Base-by-base conservation (phyloP, 2,329 filamentous ascomycete genomes). In the Alternaria dauci region DNA sequence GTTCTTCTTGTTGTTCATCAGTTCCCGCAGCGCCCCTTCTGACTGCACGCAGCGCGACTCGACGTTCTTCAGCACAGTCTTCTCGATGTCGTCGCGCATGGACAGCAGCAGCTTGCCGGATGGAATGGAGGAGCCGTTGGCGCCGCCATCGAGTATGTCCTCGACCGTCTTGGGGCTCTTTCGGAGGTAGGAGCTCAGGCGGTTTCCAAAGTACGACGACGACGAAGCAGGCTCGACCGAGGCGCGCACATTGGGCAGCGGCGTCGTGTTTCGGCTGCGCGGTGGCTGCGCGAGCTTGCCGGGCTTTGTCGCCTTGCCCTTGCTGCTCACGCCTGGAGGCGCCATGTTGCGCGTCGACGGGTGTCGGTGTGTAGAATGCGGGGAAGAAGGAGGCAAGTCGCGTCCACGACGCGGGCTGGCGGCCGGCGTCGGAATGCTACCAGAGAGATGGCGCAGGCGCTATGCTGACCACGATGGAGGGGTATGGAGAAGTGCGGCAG, bases 221-320 rank as follows among this genome's bases (percentile, higher is more conserved):
- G 65, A 50, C 3, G 60, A 47, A 28, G 69, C 60, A 14, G 74
- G 71, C 77, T 79, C 63, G 76, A 76, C 65, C 68, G 83, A 77
- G 69, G 84, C 72, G 81, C 85, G 74, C 76, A 84, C 69, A 77
- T 81, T 71, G 78, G 87, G 85, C 72, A 87, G 86, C 36, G 91
- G 92, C 16, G 91, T 94, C 36, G 90, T 92, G 78, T 93, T 94
- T 73, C 91, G 89, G 75, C 90, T 93, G 63, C 87, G 84, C 16
- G 74, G 72, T 16, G 70, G 59, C 48, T 66, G 72, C 11, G 69
- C 65, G 23, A 70, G 66, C 64, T 75, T 77, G 9, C 68, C 66
- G 2, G 70, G 71, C 65, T 83, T 87, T 59, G 53, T 47, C 20
- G 82, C 83, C 80, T 92, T 92, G 81, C 71, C 77, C 63, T 79